These are phyloP conservation scores for Jamesozyma spencerorum DNA, from an alignment of 805 yeast genomes.

Conservation along the genomic window DNA sequence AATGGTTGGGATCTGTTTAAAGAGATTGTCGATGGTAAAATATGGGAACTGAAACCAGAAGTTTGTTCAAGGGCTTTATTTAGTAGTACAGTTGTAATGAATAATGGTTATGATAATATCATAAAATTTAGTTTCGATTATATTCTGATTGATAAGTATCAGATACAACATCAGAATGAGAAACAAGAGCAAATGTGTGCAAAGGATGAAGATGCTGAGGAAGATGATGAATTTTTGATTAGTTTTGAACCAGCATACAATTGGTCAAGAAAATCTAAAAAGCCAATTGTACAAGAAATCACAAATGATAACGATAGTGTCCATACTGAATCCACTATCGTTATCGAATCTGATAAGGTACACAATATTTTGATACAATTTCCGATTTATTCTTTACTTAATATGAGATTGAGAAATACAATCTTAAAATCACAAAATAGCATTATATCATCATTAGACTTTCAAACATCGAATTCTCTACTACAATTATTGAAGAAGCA, in stretches of 20 bases:
- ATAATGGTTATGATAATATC: conserved; percentile 25
- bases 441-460: conserved; percentile 27
- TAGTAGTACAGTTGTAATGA: conserved; percentile 27
- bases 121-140: conserved; percentile 15
- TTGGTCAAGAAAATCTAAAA: conserved; percentile 6
- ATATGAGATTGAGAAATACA: conserved; percentile 27
- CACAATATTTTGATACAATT: conserved; percentile 9
- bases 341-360: not conserved
- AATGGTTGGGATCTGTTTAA: conserved; percentile 5
- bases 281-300: not conserved
- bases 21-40: not conserved
- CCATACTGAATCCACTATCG: too few species aligned
- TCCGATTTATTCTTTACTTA: conserved; percentile 27
- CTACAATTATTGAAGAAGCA: conserved; percentile 11
- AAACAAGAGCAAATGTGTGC: not conserved
- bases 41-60: conserved; percentile 14
- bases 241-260: conserved; percentile 23
- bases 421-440: conserved; percentile 13
- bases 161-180: not conserved
- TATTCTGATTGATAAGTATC: not conserved
- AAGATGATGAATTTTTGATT: conserved; percentile 13
- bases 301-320: not conserved
- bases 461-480: conserved; percentile 25
- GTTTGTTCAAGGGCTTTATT: conserved; percentile 17
- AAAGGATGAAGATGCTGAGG: not conserved